Percentiles rank a stretch among this genome's conserved stretches.
phyloP scores from a whole-genome alignment of 306 rosid species.

The Abrus pulchellus region DNA sequence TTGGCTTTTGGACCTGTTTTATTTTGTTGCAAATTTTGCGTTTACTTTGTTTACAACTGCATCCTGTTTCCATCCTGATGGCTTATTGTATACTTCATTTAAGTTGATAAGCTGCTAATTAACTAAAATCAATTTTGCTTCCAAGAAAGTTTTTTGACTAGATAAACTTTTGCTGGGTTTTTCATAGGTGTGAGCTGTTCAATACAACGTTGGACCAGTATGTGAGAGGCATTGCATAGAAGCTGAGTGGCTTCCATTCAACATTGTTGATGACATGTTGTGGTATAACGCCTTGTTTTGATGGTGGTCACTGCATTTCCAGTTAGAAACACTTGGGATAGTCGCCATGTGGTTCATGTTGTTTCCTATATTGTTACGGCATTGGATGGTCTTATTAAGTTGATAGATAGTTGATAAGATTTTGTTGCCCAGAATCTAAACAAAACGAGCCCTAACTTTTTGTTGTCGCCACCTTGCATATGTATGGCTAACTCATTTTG shows the following conservation, averaged over 20 bases:
- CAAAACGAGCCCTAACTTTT: neutral
- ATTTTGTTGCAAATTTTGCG: constrained; percentile 12
- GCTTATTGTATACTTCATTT: constrained; percentile 9
- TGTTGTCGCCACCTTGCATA: neutral
- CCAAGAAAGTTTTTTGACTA: neutral
- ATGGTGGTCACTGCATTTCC: constrained; percentile 12
- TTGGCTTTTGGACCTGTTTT: neutral
- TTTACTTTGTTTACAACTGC: constrained; percentile 6
- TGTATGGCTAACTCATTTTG: neutral
- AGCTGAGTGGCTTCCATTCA: constrained; percentile 39
- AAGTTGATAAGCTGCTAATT: constrained; percentile 26
- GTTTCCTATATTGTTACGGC: constrained; percentile 23
- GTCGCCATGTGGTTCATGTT: constrained; percentile 15
- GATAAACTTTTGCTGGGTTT: constrained; percentile 31
- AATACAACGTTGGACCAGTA: constrained; percentile 90
- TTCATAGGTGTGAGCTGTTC: constrained; percentile 84
- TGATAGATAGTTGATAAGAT: neutral
- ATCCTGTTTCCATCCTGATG: neutral
- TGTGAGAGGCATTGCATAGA: constrained; percentile 83
- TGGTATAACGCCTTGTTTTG: constrained; percentile 25
- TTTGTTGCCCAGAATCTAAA: constrained; percentile 28
- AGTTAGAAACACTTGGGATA: neutral
- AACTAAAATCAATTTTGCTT: constrained; percentile 17
- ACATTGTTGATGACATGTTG: constrained; percentile 15
- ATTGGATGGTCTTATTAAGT: constrained; percentile 20